These are phyloP conservation scores for Cnidoscolus chayamansa DNA, from an alignment of 441 rosid species.

Conservation along the genomic window DNA sequence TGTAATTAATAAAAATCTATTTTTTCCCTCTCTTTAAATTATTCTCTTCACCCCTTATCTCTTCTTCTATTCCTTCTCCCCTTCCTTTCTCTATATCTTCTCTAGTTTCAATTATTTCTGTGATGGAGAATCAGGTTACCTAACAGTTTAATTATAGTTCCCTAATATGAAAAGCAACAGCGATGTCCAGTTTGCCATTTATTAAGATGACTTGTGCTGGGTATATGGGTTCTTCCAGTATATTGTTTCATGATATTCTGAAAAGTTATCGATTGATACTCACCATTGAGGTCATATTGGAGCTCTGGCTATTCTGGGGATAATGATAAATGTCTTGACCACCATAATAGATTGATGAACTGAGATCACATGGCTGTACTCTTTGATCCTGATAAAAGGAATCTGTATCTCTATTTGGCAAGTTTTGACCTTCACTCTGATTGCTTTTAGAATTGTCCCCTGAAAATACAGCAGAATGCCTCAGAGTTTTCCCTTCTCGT, in stretches of 20 bases:
- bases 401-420: slow-evolving; percentile 30
- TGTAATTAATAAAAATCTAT: too few species aligned
- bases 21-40: too few species aligned
- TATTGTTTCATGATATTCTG: background rate
- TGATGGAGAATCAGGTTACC: too few species aligned
- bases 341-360: slow-evolving; percentile 91
- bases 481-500: too few species aligned
- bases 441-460: slow-evolving; percentile 27
- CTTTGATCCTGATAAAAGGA: slow-evolving; percentile 57
- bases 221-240: background rate
- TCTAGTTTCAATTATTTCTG: too few species aligned
- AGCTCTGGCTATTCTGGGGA: slow-evolving; percentile 44
- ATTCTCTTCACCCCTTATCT: too few species aligned
- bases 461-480: slow-evolving; percentile 13
- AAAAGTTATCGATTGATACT: slow-evolving; percentile 18
- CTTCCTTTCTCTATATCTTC: too few species aligned
- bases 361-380: slow-evolving; percentile 75
- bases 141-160: background rate
- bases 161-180: background rate
- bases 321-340: slow-evolving; percentile 71
- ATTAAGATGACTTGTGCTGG: background rate
- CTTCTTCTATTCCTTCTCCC: too few species aligned
- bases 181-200: background rate
- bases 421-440: slow-evolving; percentile 36
- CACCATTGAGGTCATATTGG: slow-evolving; percentile 46